Base-by-base conservation (phyloP, 768 basidiomycete genomes). In the Podaxis sp. region DNA sequence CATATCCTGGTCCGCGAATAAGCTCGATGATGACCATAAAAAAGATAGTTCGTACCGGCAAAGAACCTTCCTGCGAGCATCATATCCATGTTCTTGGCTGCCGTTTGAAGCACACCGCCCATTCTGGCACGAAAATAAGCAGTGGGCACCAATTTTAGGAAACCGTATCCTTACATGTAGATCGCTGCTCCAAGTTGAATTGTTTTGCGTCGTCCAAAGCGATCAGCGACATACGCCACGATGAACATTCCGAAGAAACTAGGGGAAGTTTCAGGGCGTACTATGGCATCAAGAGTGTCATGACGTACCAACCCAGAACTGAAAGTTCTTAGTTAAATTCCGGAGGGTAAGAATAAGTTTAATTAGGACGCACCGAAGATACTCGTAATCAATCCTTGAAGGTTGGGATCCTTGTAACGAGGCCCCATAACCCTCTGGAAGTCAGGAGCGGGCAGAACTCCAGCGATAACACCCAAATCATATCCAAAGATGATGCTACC, bases 11-110 rank as follows among this genome's bases (percentile, higher is more conserved):
- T 11, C 0, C 7, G 5, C 1, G 28, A 3, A 3, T 48, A 26
- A 30, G 20, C 10, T 8, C 28, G 15, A 46, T n/a, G 51, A 51
- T 24, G 40, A 7, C n/a, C n/a, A 11, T 59, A 28, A 24, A 46
- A 28, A 37, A 12, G 15, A 5, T 22, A 24, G 12, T 22, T 58
- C 69, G 15, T 65, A 69, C 82, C 82, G 13, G 82, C 83, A 60
- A 83, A 80, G 74, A 83, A 83, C 2, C 82, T 76, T 2, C 83
- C 82, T 20, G 77, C 77, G 11, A 79, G 74, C 80, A 84, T 82
- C 72, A 79, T 76, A 62, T 76, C 74, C 72, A 82, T 76, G 62
- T 76, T 81, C 53, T 70, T 72, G 0, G 82, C 82, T 3, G 75
- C 80, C 0, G 80, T 80, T 65, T 83, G 82, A 5, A 83, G 71